phyloP scores from a whole-genome alignment of 208 protist genomes.

The Leishmania mexicana region DNA sequence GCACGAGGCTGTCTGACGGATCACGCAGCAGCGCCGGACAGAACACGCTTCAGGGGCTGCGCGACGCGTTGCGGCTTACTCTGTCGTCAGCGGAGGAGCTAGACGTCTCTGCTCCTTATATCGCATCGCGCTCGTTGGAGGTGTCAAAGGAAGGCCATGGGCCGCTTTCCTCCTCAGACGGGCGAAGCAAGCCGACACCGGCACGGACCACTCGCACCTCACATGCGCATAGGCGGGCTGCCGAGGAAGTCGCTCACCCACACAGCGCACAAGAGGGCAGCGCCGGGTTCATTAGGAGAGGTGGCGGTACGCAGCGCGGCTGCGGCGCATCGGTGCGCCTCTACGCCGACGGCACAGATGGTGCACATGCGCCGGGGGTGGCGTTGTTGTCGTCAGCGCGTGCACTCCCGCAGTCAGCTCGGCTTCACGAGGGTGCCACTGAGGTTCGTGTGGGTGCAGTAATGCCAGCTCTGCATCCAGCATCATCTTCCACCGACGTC shows the following conservation, averaged over 20 bases:
- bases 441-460: too few relatives aligned
- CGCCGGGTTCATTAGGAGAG: background rate
- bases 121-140: background rate
- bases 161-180: background rate
- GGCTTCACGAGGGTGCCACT: too few relatives aligned
- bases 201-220: background rate
- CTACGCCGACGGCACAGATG: background rate
- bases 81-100: background rate
- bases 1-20: slow-evolving; percentile 7
- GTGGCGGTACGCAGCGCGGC: slow-evolving; percentile 26
- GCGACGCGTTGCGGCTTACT: slow-evolving; percentile 27
- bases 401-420: background rate
- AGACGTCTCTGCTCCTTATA: background rate
- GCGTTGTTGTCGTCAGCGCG: background rate
- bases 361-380: background rate
- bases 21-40: background rate
- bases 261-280: background rate
- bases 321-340: slow-evolving; percentile 26
- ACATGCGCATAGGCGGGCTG: background rate
- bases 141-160: background rate
- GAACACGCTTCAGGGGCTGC: slow-evolving; percentile 24
- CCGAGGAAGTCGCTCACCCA: background rate
- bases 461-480: background rate
- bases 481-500: background rate
- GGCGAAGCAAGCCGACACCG: background rate